phyloP scores from a whole-genome alignment of 2,329 filamentous ascomycete species.

The Nemania serpens region DNA sequence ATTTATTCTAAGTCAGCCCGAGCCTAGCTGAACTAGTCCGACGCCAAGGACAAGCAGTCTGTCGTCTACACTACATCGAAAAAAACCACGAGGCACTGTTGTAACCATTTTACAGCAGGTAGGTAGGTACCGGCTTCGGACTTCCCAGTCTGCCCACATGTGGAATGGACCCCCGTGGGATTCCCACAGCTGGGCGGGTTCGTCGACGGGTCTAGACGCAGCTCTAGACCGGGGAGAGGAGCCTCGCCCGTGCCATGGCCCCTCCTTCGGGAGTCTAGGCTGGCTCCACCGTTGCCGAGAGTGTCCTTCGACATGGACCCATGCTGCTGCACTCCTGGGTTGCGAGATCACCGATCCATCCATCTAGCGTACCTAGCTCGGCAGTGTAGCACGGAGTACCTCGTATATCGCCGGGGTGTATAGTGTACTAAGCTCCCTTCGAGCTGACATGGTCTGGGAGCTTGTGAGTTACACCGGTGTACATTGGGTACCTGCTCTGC shows the following conservation, averaged over 20 bases:
- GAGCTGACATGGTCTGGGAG: too few species aligned
- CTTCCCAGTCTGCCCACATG: not conserved
- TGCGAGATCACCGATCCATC: not conserved
- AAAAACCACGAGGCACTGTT: too few species aligned
- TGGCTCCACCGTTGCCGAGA: constrained; percentile 20
- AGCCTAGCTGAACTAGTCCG: too few species aligned
- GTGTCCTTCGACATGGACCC: constrained; percentile 8
- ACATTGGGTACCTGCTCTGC: too few species aligned
- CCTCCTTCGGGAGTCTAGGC: constrained; percentile 6
- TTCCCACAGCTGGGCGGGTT: constrained; percentile 14
- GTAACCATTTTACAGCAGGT: constrained; percentile 7
- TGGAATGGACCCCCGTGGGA: constrained; percentile 5
- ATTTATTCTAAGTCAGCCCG: not conserved
- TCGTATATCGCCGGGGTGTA: too few species aligned
- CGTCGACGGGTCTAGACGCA: constrained; percentile 21
- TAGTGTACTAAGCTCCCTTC: too few species aligned
- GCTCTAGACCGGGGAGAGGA: constrained; percentile 13
- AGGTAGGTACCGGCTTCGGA: too few species aligned
- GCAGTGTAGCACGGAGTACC: not conserved
- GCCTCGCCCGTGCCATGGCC: not conserved
- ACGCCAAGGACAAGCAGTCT: too few species aligned
- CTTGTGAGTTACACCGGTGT: too few species aligned
- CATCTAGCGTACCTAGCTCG: not conserved
- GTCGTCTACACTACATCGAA: too few species aligned
- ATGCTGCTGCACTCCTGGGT: constrained; percentile 8